Base-by-base conservation (phyloP, 352 stramenopile species). In the Saprolegnia diclina region DNA sequence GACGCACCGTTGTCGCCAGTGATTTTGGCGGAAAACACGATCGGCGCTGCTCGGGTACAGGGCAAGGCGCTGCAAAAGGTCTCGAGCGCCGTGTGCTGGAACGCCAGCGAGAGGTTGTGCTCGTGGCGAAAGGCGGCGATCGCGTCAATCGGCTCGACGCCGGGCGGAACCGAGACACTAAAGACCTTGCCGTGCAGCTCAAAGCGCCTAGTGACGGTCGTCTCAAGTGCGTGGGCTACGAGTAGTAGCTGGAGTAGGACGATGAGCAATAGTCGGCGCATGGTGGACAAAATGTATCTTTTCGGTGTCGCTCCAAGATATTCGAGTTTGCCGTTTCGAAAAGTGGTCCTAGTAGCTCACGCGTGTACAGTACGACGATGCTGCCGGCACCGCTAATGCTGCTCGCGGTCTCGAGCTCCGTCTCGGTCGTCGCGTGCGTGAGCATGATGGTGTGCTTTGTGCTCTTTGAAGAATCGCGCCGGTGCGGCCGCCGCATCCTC, bases 401-500 rank as follows among this genome's bases (percentile, higher is more conserved):
- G 22, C 61, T 89, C 37, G 79, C 56, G 0, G 42, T 82, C 40
- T 79, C 80, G 0, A 79, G 72, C n/a, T 56, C 57, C 4, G 1
- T 80, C 13, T 92, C 84, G 21, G 56, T 90, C 16, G 37, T 71
- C 13, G 71, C 73, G 9, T 77, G 80, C n/a, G 24, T 85, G 44
- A 24, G 56, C 6, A 87, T 92, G 78, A 72, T 90, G 26, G 59
- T 67, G n/a, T 78, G 75, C 69, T 92, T 89, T 32, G 1, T 89
- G 1, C 40, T 71, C 0, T 90, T 85, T 57, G 79, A 81, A 77
- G 82, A 92, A 55, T 89, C 79, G 21, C 64, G 83, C 18, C 77
- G 83, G 16, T 89, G 83, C 56, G 83, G 83, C 10, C 76, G 83
- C 4, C 77, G 83, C 5, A 55, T 92, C 13, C 71, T 92, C 0